Percentiles rank a stretch among this genome's conserved stretches.
phyloP scores from a whole-genome alignment of 139 green algal genomes.

The Picochlorum sp. region DNA sequence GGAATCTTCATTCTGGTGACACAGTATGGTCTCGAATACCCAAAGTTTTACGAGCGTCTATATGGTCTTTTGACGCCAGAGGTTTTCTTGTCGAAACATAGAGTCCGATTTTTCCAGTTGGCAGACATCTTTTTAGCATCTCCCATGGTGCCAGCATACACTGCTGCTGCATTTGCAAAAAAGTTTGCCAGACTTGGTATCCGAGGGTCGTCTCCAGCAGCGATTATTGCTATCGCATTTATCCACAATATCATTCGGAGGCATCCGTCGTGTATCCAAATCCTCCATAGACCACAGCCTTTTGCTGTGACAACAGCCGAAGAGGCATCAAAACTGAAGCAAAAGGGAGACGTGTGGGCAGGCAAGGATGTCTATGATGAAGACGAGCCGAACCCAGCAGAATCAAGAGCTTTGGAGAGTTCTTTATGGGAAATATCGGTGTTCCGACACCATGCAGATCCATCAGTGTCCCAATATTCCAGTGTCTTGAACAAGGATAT shows the following conservation, averaged over 20 bases:
- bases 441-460: slow-evolving; percentile 72
- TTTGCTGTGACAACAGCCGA: not conserved
- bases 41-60: slow-evolving; percentile 68
- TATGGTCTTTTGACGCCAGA: slow-evolving; percentile 66
- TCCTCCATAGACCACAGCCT: slow-evolving; percentile 59
- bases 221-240: slow-evolving; percentile 72
- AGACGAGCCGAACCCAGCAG: slow-evolving; percentile 51
- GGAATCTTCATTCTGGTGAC: slow-evolving; percentile 89
- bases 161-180: slow-evolving; percentile 91
- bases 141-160: slow-evolving; percentile 85
- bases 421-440: slow-evolving; percentile 89
- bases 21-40: slow-evolving; percentile 86
- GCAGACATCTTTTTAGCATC: slow-evolving; percentile 87
- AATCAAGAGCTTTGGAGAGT: slow-evolving; percentile 75
- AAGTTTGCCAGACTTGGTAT: slow-evolving; percentile 74
- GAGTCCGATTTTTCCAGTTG: slow-evolving; percentile 79
- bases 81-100: slow-evolving; percentile 36
- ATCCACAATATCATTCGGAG: slow-evolving; percentile 92
- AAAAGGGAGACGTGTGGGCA: slow-evolving; percentile 15
- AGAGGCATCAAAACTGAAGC: not conserved
- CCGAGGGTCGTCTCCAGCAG: slow-evolving; percentile 30
- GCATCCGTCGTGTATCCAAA: slow-evolving; percentile 73
- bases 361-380: slow-evolving; percentile 52
- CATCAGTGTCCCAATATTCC: slow-evolving; percentile 61
- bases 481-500: slow-evolving; percentile 79